Base-by-base conservation (phyloP, 371 early-diverging fungal genomes). In the Ordospora colligata region DNA sequence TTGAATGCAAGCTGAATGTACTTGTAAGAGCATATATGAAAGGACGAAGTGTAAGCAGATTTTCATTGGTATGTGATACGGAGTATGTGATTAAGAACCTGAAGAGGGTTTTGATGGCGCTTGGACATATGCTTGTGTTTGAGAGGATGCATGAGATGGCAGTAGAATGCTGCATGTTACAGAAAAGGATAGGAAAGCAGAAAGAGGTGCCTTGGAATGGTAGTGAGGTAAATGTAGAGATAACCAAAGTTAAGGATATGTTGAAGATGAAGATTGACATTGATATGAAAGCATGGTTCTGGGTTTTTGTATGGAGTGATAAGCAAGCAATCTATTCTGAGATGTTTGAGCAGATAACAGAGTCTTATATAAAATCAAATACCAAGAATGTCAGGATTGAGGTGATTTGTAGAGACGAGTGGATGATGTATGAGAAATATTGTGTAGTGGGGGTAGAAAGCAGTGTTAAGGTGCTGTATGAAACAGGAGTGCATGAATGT, bases 21-120 rank as follows among this genome's bases (percentile, higher is more conserved):
- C 62, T 81, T 23, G 21, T 66, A n/a, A 47, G 47, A 5, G 44
- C 73, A 0, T 25, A 67, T 46, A 67, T 78, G n/a, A 66, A 54
- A 23, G 71, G 71, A 22, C 45, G 21, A 50, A 46, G 43, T 11
- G 10, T 78, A n/a, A 22, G n/a, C 9, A 17, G 58, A 19, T 82
- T 79, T 70, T 78, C 82, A 17, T 69, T 82, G 47, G 37, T 44
- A 44, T 79, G 77, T 70, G 82, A 82, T 52, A 7, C 19, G 19
- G 27, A 43, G 10, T 79, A 62, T 74, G 71, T 82, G 7, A 42
- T 73, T 14, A 67, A 82, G 46, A 80, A 79, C 69, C n/a, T 77
- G 3, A 49, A 76, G 63, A 76, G 82, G 74, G 21, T 82, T 37
- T 17, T 78, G 6, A 23, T 37, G 22, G 76, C 75, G 42, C 42